Evolutionary conservation across 2,329 filamentous ascomycete species (phyloP), one percentile per base, ranked within the genome.

Genomic region (Teratosphaeria epicoccoides): DNA sequence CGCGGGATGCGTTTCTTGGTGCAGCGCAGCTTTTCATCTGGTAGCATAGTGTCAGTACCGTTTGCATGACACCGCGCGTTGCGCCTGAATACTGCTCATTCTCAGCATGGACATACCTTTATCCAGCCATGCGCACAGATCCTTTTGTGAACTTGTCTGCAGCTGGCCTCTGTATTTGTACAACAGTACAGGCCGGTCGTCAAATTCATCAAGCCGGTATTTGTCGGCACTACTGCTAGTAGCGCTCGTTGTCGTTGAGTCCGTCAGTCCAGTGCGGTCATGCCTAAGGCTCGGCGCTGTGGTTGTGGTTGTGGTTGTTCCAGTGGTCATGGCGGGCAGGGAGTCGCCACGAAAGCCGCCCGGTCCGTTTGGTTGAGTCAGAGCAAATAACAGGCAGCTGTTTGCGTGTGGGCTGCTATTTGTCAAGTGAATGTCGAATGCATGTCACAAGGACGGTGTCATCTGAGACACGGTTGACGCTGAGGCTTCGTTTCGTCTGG

Each of bases 1-100:
- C 73, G 69, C 4, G 73, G 73, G 40, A 76, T 74, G 37, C 62
- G 61, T 57, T 74, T 75, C 58, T 64, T 68, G 22, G 73, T 74
- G 40, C 73, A 71, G 58, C 73, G 72, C 48, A 73, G 66, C 54
- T 67, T 64, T 25, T 71, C 69, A 52, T 74, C 71, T 73, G 50
- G 4, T 40, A 17, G 14, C 33, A 17, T 17, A 17, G 17, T n/a
- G n/a, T 12, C 17, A 43, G 10, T 17, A 25, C 49, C 46, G 25
- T 33, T 24, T 7, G 24, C 20, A 1, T 24, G 4, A 43, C 12
- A 12, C n/a, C n/a, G n/a, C n/a, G n/a, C n/a, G n/a, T n/a, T n/a
- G n/a, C n/a, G n/a, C n/a, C n/a, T n/a, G n/a, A n/a, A n/a, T n/a
- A n/a, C n/a, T n/a, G n/a, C n/a, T n/a, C n/a, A n/a, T n/a, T n/a